Evolutionary conservation across 176 grass and related monocot genomes (phyloP).

Genomic region (Zea luxurians): DNA sequence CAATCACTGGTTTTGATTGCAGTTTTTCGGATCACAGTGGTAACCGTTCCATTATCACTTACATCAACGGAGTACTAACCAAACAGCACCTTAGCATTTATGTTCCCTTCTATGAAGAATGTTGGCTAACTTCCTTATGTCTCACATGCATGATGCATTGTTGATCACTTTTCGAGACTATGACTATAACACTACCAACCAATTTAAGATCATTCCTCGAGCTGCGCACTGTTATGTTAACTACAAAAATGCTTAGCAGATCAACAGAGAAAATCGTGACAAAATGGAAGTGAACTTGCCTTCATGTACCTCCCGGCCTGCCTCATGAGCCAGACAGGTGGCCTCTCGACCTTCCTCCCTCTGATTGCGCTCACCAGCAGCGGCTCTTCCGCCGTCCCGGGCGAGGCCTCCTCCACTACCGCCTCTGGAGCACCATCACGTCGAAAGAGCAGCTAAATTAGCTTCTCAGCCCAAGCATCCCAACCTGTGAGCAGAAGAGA

Average conservation of each 20-base stretch:
- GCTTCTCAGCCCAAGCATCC: background rate
- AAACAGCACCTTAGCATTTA: background rate
- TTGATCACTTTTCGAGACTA: background rate
- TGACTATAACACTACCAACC: background rate
- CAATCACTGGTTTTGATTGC: too few relatives aligned
- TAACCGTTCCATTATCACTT: too few relatives aligned
- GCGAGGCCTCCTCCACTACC: conserved; percentile 45
- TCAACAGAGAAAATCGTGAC: background rate
- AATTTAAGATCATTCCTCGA: background rate
- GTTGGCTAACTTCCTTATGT: background rate
- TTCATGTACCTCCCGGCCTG: conserved; percentile 99
- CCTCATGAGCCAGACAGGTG: conserved; percentile 97
- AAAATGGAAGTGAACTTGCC: conserved; percentile 55
- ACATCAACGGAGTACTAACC: too few relatives aligned
- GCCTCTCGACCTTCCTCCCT: conserved; percentile 84
- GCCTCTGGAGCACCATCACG: conserved; percentile 53
- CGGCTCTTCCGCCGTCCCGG: conserved; percentile 65
- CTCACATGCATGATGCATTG: too few relatives aligned
- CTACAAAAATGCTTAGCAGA: background rate
- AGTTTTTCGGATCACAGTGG: too few relatives aligned
- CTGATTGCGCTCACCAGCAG: conserved; percentile 79
- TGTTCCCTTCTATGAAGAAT: background rate
- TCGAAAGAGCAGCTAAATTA: background rate
- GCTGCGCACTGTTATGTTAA: background rate
- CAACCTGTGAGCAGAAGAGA: background rate